Conservation (phyloP, 305 asterid genomes). For the Striga hermonthica region DNA sequence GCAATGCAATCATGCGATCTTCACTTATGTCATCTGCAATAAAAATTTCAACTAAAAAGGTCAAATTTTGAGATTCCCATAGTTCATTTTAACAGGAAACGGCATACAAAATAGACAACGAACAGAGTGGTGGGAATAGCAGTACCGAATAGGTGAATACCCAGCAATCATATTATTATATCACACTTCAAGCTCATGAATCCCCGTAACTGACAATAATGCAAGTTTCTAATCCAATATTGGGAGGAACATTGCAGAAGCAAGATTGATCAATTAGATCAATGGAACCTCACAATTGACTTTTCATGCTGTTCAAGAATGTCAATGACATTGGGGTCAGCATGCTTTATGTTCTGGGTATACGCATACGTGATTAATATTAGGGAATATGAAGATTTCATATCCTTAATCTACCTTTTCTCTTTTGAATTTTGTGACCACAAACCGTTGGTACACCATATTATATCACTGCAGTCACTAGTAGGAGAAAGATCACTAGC, state of each 20-base stretch:
- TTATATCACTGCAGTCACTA: slow-evolving; percentile 16
- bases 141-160: background rate
- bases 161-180: background rate
- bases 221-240: slow-evolving; percentile 11
- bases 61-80: slow-evolving; percentile 14
- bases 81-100: slow-evolving; percentile 11
- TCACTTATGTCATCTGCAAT: slow-evolving; percentile 77
- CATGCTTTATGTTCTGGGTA: background rate
- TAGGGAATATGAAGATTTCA: slow-evolving; percentile 9
- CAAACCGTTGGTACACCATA: slow-evolving; percentile 1
- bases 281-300: slow-evolving; percentile 2
- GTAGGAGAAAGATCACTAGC: slow-evolving; percentile 11
- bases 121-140: slow-evolving; percentile 11
- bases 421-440: background rate
- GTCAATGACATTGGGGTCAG: slow-evolving; percentile 6
- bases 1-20: slow-evolving; percentile 83
- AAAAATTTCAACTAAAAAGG: slow-evolving; percentile 22
- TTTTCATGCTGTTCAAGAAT: slow-evolving; percentile 1
- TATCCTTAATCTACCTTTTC: background rate
- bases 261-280: slow-evolving; percentile 1
- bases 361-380: slow-evolving; percentile 1
- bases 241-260: slow-evolving; percentile 12
- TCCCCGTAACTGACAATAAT: slow-evolving; percentile 23
- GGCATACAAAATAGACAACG: background rate
- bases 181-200: slow-evolving; percentile 18